These are phyloP conservation scores for Apiospora rasikravindrae DNA, from an alignment of 2,329 filamentous ascomycete species.

Conservation along the genomic window DNA sequence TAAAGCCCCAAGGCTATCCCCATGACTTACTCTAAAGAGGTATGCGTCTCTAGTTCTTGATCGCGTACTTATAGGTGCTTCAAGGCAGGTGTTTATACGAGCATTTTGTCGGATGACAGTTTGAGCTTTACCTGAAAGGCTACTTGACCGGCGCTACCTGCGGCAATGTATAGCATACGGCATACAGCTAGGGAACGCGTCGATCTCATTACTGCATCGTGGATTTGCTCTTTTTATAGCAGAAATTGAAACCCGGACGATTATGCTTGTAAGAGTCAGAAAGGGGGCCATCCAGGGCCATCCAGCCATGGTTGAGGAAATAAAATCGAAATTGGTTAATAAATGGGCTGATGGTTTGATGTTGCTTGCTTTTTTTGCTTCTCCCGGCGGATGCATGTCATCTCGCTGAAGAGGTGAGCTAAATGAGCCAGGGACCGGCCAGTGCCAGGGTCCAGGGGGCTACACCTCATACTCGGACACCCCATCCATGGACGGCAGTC, in stretches of 20 bases:
- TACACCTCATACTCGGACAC: background rate
- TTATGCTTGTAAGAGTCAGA: background rate
- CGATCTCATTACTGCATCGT: background rate
- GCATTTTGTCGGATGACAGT: too few relatives aligned
- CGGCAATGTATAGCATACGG: background rate
- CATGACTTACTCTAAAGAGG: too few relatives aligned
- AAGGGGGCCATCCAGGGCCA: background rate
- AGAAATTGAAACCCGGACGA: background rate
- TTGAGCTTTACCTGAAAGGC: too few relatives aligned
- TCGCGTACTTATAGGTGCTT: too few relatives aligned
- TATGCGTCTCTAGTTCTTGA: too few relatives aligned
- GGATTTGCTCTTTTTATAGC: background rate
- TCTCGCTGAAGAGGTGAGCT: slow-evolving; percentile 10
- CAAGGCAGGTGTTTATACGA: too few relatives aligned
- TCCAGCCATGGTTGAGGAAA: background rate
- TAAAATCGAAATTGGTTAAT: background rate
- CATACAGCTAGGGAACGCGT: background rate
- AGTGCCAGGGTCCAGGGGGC: background rate
- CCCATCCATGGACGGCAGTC: background rate
- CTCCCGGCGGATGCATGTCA: slow-evolving; percentile 10
- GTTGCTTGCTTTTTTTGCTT: slow-evolving; percentile 4
- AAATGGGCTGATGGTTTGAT: background rate
- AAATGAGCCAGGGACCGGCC: slow-evolving; percentile 3
- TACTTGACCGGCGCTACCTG: background rate
- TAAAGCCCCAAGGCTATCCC: too few relatives aligned